Evolutionary conservation across 495 filamentous ascomycete genomes (phyloP).

Genomic region (Lasiosphaeria miniovina): DNA sequence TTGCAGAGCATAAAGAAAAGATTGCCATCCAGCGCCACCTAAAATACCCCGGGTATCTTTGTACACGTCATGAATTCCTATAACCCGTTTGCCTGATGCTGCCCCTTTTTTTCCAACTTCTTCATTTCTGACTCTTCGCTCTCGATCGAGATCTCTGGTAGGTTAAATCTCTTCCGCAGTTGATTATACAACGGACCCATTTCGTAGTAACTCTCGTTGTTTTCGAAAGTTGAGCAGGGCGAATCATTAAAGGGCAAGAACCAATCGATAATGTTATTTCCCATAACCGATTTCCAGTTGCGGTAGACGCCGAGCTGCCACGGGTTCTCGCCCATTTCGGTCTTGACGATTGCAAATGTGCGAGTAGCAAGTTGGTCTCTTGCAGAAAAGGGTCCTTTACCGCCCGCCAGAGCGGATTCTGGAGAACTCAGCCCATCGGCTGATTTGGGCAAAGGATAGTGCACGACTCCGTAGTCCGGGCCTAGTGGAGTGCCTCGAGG

Average conservation of each 20-base stretch:
- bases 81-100: background rate
- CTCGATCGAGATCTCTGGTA: constrained; percentile 25
- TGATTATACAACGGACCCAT: constrained; percentile 42
- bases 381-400: constrained; percentile 3
- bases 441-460: constrained; percentile 35
- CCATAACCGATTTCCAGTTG: constrained; percentile 77
- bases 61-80: constrained; percentile 1
- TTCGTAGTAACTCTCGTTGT: constrained; percentile 45
- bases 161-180: constrained; percentile 35
- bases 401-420: constrained; percentile 4
- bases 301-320: constrained; percentile 64
- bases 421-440: constrained; percentile 15
- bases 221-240: constrained; percentile 55
- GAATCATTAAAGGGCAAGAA: constrained; percentile 65
- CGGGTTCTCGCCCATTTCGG: constrained; percentile 71
- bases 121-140: constrained; percentile 10
- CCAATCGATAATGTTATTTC: constrained; percentile 66
- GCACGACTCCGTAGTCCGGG: constrained; percentile 37
- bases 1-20: background rate
- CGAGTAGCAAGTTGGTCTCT: constrained; percentile 42
- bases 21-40: background rate
- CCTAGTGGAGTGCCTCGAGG: constrained; percentile 47
- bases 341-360: constrained; percentile 74
- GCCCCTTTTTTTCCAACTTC: constrained; percentile 8
- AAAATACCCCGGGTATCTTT: background rate